These are phyloP conservation scores for Croton setiger DNA, from an alignment of 441 rosid species.

Conservation along the genomic window DNA sequence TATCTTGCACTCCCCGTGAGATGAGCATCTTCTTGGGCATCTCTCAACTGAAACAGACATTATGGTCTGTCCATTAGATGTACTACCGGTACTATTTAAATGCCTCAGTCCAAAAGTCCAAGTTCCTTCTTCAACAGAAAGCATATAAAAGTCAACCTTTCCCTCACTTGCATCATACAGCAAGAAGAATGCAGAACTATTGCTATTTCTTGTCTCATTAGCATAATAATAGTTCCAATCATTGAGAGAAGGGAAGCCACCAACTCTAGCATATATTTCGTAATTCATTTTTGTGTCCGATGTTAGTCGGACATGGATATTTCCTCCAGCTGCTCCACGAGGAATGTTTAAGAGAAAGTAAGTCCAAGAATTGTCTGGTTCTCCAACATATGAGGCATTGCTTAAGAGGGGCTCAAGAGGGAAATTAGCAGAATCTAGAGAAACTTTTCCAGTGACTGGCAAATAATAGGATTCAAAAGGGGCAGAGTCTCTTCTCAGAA, in stretches of 20 bases:
- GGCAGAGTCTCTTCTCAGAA: slow-evolving; percentile 56
- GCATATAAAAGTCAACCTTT: slow-evolving; percentile 69
- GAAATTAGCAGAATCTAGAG: slow-evolving; percentile 60
- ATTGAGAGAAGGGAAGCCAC: slow-evolving; percentile 67
- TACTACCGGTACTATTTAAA: slow-evolving; percentile 30
- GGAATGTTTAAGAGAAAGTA: slow-evolving; percentile 75
- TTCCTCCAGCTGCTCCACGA: slow-evolving; percentile 91
- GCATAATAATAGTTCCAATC: slow-evolving; percentile 80
- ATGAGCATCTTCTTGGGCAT: slow-evolving; percentile 85
- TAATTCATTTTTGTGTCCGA: slow-evolving; percentile 49
- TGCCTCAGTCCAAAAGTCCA: slow-evolving; percentile 81
- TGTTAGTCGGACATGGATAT: slow-evolving; percentile 64
- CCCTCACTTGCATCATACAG: slow-evolving; percentile 60
- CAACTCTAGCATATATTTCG: slow-evolving; percentile 77
- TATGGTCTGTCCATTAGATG: slow-evolving; percentile 42
- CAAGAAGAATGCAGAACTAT: slow-evolving; percentile 51
- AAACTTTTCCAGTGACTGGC: slow-evolving; percentile 51
- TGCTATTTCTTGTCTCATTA: slow-evolving; percentile 58
- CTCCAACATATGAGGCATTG: slow-evolving; percentile 54
- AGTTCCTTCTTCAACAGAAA: slow-evolving; percentile 78
- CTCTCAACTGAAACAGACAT: slow-evolving; percentile 88
- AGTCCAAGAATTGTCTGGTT: slow-evolving; percentile 57
- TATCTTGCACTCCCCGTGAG: slow-evolving; percentile 69
- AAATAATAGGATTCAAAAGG: slow-evolving; percentile 83
- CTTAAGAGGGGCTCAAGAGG: slow-evolving; percentile 67